These are phyloP conservation scores for Schizopora paradoxa DNA, from an alignment of 1,284 basidiomycete species.

Conservation along the genomic window DNA sequence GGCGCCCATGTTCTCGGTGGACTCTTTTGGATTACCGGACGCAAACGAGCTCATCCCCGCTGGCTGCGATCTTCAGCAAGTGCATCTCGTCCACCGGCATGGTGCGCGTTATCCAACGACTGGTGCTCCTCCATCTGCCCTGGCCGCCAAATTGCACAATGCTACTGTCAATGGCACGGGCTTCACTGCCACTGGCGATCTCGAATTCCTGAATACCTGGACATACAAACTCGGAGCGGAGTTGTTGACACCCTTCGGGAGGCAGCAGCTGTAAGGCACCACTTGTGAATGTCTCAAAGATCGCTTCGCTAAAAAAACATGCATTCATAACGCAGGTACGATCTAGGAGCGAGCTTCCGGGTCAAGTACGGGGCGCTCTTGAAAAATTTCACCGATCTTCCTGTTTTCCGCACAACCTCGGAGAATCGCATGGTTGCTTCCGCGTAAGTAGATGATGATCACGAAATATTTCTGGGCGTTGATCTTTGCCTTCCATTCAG, in stretches of 20 bases:
- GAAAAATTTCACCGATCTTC: conserved; percentile 44
- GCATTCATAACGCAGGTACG: conserved; percentile 31
- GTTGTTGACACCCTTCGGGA: conserved; percentile 51
- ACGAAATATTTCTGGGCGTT: not conserved
- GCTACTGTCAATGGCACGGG: conserved; percentile 12
- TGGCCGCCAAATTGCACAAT: conserved; percentile 15
- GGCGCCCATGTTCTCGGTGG: conserved; percentile 52
- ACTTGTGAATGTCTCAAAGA: not conserved
- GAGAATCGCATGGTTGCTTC: conserved; percentile 51
- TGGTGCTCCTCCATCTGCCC: conserved; percentile 7
- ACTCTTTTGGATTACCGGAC: conserved; percentile 47
- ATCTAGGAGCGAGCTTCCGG: conserved; percentile 44
- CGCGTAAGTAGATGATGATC: conserved; percentile 34
- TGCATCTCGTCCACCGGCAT: conserved; percentile 52
- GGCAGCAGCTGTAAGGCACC: conserved; percentile 42
- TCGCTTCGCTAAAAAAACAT: not conserved
- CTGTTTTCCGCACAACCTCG: conserved; percentile 59
- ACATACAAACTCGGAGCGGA: conserved; percentile 43
- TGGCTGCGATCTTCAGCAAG: conserved; percentile 44
- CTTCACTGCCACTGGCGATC: conserved; percentile 26
- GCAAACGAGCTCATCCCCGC: conserved; percentile 45
- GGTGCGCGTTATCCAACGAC: conserved; percentile 16
- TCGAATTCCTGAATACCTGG: conserved; percentile 36
- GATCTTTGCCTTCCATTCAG: conserved; percentile 23
- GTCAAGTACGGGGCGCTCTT: conserved; percentile 55